A percentile compares a stretch with the other conserved stretches of the same genome.
Evolutionary conservation across 257 asterid species (phyloP).

Genomic region (Solanum sejunctum): DNA sequence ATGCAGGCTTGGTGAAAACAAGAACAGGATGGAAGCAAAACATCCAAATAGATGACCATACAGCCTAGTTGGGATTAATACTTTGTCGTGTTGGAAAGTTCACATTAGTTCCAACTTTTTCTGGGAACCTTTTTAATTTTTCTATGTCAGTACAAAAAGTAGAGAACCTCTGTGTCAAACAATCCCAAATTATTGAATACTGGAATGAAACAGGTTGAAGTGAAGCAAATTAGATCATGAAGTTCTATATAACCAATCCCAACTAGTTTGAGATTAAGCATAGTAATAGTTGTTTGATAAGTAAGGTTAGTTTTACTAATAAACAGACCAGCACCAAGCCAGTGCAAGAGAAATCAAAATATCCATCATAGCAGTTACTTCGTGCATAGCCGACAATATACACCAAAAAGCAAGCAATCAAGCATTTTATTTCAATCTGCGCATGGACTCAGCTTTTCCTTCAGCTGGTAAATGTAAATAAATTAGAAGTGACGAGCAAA

Average conservation of each 20-base stretch:
- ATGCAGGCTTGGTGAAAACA: not conserved
- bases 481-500: not conserved
- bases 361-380: not conserved
- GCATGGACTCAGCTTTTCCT: not conserved
- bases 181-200: not conserved
- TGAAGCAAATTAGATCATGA: not conserved
- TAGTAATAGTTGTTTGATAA: not conserved
- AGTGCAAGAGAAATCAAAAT: not conserved
- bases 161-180: not conserved
- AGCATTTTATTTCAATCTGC: not conserved
- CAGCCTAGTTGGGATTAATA: not conserved
- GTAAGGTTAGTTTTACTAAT: not conserved
- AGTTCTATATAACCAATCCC: not conserved
- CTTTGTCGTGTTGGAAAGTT: not conserved
- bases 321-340: not conserved
- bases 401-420: not conserved
- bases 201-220: not conserved
- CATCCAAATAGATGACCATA: not conserved
- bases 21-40: not conserved
- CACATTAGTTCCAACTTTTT: not conserved
- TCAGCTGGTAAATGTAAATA: not conserved
- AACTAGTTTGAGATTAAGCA: not conserved
- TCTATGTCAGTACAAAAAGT: not conserved
- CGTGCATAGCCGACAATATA: not conserved
- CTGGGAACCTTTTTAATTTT: not conserved